Evolutionary conservation across 805 yeast genomes (phyloP).

Genomic region (Candida insectalens): DNA sequence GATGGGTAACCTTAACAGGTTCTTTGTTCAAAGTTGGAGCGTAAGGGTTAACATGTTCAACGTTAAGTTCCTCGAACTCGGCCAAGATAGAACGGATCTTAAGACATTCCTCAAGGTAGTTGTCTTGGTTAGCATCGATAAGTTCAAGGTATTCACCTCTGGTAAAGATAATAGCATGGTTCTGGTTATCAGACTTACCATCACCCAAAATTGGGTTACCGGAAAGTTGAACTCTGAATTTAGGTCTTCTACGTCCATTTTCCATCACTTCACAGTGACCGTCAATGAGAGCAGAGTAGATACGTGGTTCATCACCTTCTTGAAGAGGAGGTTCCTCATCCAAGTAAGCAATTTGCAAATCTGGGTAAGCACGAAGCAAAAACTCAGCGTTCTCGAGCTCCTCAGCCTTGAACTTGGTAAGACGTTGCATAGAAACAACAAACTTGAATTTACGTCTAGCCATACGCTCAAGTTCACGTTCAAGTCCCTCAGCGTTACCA

Average conservation of each 20-base stretch:
- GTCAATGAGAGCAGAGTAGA: slow-evolving; percentile 70
- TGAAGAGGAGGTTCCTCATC: slow-evolving; percentile 82
- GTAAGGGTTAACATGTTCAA: slow-evolving; percentile 74
- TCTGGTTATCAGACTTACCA: slow-evolving; percentile 83
- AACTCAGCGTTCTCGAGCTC: slow-evolving; percentile 76
- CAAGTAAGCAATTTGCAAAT: slow-evolving; percentile 81
- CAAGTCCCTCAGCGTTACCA: slow-evolving; percentile 94
- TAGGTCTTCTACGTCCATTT: slow-evolving; percentile 67
- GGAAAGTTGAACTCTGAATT: slow-evolving; percentile 66
- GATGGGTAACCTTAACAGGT: slow-evolving; percentile 43
- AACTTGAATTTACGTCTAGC: slow-evolving; percentile 77
- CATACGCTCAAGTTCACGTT: slow-evolving; percentile 88
- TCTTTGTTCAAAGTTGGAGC: slow-evolving; percentile 57
- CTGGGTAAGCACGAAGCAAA: slow-evolving; percentile 76
- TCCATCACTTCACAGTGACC: slow-evolving; percentile 69
- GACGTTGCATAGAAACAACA: slow-evolving; percentile 81
- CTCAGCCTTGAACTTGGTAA: slow-evolving; percentile 59
- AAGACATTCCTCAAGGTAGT: slow-evolving; percentile 76
- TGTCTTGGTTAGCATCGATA: slow-evolving; percentile 83
- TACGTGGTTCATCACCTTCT: slow-evolving; percentile 62
- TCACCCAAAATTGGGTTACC: slow-evolving; percentile 85
- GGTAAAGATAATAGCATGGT: slow-evolving; percentile 68
- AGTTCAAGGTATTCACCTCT: slow-evolving; percentile 81
- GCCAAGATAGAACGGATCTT: slow-evolving; percentile 75
- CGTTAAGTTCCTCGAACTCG: slow-evolving; percentile 70